Percentiles rank a stretch among this genome's conserved stretches.
phyloP scores from a whole-genome alignment of 805 yeast genomes.

The Scheffersomyces lignosus region DNA sequence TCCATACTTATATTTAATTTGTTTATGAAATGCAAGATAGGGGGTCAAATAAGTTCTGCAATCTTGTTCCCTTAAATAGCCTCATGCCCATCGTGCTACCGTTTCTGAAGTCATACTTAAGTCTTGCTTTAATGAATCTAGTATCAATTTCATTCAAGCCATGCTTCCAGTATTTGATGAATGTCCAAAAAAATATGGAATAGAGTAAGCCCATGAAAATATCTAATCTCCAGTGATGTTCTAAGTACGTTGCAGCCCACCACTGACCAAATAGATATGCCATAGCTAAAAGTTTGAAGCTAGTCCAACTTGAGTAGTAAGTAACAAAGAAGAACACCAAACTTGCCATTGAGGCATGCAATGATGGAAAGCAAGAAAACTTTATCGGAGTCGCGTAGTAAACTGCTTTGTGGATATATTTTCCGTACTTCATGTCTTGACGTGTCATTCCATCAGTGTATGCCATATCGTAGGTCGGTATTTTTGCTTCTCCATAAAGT shows the following conservation, averaged over 20 bases:
- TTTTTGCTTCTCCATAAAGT: constrained; percentile 54
- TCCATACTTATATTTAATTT: too few species aligned
- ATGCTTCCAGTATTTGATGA: constrained; percentile 30
- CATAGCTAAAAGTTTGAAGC: constrained; percentile 34
- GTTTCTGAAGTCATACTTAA: constrained; percentile 32
- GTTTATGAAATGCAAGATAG: constrained; percentile 2
- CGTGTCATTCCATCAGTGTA: constrained; percentile 70
- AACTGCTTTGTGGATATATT: constrained; percentile 56
- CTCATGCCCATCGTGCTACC: constrained; percentile 62
- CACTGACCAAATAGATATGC: constrained; percentile 54
- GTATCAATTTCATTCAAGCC: constrained; percentile 31
- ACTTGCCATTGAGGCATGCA: constrained; percentile 65
- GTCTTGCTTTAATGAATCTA: constrained; percentile 36
- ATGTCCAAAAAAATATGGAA: constrained; percentile 42
- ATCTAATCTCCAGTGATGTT: constrained; percentile 69
- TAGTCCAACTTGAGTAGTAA: constrained; percentile 33
- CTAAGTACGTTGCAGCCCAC: constrained; percentile 74
- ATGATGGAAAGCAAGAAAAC: constrained; percentile 60
- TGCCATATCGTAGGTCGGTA: constrained; percentile 63
- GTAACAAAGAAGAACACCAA: constrained; percentile 40
- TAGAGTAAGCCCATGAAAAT: constrained; percentile 53
- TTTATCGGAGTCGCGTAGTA: constrained; percentile 66
- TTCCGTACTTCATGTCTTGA: constrained; percentile 58
- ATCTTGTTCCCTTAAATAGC: constrained; percentile 46
- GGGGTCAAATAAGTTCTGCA: constrained; percentile 55